Evolutionary conservation across 2,329 filamentous ascomycete species (phyloP), one percentile per base, ranked within the genome.

Genomic region (Coniochaeta ligniaria): DNA sequence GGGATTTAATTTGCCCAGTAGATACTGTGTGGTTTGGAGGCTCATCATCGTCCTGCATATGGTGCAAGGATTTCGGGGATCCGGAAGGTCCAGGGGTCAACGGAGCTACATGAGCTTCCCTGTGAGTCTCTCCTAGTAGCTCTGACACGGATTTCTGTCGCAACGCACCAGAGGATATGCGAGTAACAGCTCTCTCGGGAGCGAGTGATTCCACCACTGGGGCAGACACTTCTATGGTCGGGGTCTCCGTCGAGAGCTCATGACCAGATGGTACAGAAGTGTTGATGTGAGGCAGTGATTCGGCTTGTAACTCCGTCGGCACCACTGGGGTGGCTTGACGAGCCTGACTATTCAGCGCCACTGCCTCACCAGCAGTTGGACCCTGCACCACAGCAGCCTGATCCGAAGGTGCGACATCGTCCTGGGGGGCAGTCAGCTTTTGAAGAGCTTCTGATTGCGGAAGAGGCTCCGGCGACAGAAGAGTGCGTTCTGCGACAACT

Each of bases 111-210:
- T 22, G 24, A 31, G 47, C 6, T 31, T 69, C 69, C 43, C 68
- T 75, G 45, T 83, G 78, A 20, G 79, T 80, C 62, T 85, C 85
- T 59, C 84, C 86, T 6, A 91, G 77, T 47, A 91, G 89, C 70
- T 91, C 89, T 20, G 85, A 88, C 5, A 90, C 86, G 6, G 88
- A 90, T 68, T 90, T 91, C 59, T 88, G 85, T 63, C 84, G 80
- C 66, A 91, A 85, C 2, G 86, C 84, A 47, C 87, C 88, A 11
- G 89, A 90, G 3, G 86, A 85, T 24, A 90, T 85, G 66, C 88
- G 76, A 1, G 87, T 91, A 12, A 86, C 88, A 75, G 88, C 88
- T 33, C 86, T 80, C 66, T 82, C 81, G 4, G 28, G 5, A 45
- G 50, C 16, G 4, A 26, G 14, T 3, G 57, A 14, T 1, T 43